Conservation (phyloP, 768 basidiomycete genomes). For the Podaxis sp. region DNA sequence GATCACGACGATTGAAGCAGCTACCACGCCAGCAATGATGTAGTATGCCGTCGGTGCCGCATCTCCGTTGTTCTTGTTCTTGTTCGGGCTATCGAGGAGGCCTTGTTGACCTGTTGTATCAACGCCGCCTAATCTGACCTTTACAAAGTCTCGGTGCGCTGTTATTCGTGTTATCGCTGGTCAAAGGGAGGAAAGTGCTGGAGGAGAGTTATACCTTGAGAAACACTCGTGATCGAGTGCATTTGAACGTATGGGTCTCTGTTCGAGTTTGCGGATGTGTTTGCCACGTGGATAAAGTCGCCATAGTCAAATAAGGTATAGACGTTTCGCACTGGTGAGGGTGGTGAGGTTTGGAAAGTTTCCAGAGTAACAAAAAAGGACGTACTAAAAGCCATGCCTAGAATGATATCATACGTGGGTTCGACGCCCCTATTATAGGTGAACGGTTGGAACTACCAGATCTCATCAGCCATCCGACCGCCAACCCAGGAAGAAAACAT, state of each 20-base stretch:
- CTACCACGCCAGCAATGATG: constrained; percentile 20
- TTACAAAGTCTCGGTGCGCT: constrained; percentile 40
- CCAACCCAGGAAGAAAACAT: constrained; percentile 25
- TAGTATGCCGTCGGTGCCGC: constrained; percentile 18
- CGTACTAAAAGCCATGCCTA: constrained; percentile 75
- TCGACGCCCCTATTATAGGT: constrained; percentile 41
- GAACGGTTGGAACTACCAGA: constrained; percentile 66
- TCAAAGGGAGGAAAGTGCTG: background rate
- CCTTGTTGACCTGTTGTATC: constrained; percentile 24
- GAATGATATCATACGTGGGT: constrained; percentile 59
- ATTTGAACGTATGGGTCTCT: constrained; percentile 63
- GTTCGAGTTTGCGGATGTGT: constrained; percentile 33
- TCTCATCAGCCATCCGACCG: background rate
- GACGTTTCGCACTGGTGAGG: constrained; percentile 56
- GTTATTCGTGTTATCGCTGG: background rate
- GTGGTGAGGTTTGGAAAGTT: background rate
- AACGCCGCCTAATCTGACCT: constrained; percentile 31
- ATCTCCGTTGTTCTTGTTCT: background rate
- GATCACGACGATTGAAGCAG: constrained; percentile 8
- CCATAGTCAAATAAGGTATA: constrained; percentile 68
- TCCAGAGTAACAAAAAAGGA: constrained; percentile 17
- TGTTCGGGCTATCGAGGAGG: background rate
- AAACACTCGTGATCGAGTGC: constrained; percentile 51
- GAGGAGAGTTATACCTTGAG: constrained; percentile 30
- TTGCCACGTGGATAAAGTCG: constrained; percentile 42